Evolutionary conservation across 2,329 filamentous ascomycete genomes (phyloP).

Genomic region (Aspergillus fumigatus): DNA sequence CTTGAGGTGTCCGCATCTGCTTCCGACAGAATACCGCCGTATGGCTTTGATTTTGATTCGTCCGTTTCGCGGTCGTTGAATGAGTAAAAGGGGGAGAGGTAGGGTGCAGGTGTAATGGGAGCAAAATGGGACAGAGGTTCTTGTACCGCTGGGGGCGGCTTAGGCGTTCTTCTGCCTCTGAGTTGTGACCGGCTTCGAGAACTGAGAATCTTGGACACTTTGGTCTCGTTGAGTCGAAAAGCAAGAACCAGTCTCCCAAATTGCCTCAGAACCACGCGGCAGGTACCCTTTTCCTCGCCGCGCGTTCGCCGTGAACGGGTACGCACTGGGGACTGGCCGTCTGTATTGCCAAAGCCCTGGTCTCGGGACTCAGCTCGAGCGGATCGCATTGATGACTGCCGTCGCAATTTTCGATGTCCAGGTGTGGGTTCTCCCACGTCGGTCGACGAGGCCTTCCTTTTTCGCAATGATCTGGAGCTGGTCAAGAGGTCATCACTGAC

Average conservation of each 20-base stretch:
- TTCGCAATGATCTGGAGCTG: slow-evolving; percentile 71
- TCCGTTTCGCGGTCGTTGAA: slow-evolving; percentile 87
- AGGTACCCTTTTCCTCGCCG: slow-evolving; percentile 38
- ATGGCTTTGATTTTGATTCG: slow-evolving; percentile 86
- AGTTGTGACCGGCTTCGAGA: slow-evolving; percentile 56
- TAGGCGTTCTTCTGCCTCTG: slow-evolving; percentile 45
- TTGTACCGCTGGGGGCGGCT: slow-evolving; percentile 36
- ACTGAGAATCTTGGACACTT: slow-evolving; percentile 58
- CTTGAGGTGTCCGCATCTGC: slow-evolving; percentile 85
- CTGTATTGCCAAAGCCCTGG: slow-evolving; percentile 15
- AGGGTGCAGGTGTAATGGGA: slow-evolving; percentile 57
- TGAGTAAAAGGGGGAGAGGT: slow-evolving; percentile 77
- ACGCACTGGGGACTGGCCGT: slow-evolving; percentile 22
- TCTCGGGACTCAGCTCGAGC: slow-evolving; percentile 20
- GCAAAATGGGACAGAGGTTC: slow-evolving; percentile 53
- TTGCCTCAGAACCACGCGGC: slow-evolving; percentile 38
- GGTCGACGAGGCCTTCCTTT: slow-evolving; percentile 74
- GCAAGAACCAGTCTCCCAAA: slow-evolving; percentile 52
- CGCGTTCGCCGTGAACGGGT: slow-evolving; percentile 57
- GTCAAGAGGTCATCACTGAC: slow-evolving; percentile 70
- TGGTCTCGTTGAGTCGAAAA: slow-evolving; percentile 54
- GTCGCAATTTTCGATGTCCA: slow-evolving; percentile 47
- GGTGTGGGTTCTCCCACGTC: slow-evolving; percentile 48
- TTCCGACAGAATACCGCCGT: slow-evolving; percentile 87
- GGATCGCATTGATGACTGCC: slow-evolving; percentile 26